A percentile compares a stretch with the other conserved stretches of the same genome.
phyloP scores from a whole-genome alignment of 2,329 filamentous ascomycete species.

The Microdochium trichocladiopsis region DNA sequence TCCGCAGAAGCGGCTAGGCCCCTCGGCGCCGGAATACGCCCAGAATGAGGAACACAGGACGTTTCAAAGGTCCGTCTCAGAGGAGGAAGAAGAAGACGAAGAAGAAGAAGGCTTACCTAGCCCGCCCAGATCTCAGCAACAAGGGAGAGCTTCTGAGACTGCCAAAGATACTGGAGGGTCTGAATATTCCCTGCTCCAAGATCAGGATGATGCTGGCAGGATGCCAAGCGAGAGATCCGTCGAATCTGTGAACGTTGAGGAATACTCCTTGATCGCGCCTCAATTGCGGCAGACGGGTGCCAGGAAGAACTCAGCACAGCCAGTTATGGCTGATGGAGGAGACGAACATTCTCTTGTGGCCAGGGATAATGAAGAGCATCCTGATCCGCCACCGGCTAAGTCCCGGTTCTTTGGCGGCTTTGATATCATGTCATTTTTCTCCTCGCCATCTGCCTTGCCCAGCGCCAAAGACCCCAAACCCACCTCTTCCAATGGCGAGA shows the following conservation, averaged over 20 bases:
- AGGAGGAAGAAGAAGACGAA: neutral
- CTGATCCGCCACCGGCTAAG: slow-evolving; percentile 10
- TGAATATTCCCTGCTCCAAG: slow-evolving; percentile 1
- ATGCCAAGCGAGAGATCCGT: neutral
- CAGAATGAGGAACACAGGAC: no score
- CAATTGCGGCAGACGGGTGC: slow-evolving; percentile 9
- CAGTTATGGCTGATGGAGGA: neutral
- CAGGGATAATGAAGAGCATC: neutral
- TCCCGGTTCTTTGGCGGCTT: slow-evolving; percentile 6
- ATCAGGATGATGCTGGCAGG: neutral
- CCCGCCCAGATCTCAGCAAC: neutral
- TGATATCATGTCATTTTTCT: slow-evolving; percentile 1
- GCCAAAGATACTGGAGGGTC: neutral
- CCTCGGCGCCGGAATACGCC: no score
- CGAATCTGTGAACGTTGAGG: slow-evolving; percentile 21
- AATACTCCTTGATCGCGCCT: slow-evolving; percentile 37
- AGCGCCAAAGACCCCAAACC: neutral
- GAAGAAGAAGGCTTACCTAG: neutral
- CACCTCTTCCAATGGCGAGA: neutral
- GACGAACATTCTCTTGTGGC: neutral
- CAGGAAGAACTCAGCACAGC: neutral
- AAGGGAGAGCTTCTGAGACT: neutral
- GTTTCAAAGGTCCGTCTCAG: no score
- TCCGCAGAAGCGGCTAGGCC: slow-evolving; percentile 7
- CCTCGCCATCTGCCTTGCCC: neutral